Evolutionary conservation across 2,329 filamentous ascomycete species (phyloP), one percentile per base, ranked within the genome.

Genomic region (Hypoxylon sp.): DNA sequence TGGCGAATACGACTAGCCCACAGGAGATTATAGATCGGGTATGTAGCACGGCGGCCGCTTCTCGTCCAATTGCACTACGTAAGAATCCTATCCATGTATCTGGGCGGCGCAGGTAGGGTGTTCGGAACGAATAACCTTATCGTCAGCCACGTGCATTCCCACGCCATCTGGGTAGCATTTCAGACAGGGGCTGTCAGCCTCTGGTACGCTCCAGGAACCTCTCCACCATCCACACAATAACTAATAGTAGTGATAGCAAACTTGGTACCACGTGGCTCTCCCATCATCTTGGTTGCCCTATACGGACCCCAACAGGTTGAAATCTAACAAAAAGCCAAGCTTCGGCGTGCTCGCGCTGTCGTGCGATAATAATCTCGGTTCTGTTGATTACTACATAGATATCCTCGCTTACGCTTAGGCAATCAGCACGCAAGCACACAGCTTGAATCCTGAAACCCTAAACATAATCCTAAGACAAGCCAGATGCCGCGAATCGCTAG

Each of bases 391-490:
- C 51, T 54, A 40, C 33, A 27, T 20, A 54, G 14, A 25, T n/a
- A 27, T 22, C 20, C 20, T 40, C 20, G 51, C 33, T 40, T 22
- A 8, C 14, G 33, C 31, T 54, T 40, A 54, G 33, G 20, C 33
- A 54, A 54, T 40, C 51, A 33, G 31, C 13, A 14, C 17, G 7
- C 31, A 40, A 22, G 31, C 8, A 54, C 20, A 31, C 33, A 17
- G 5, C 37, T 14, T 13, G 51, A 54, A 54, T 54, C 51, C 51
- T 54, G 17, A 54, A 54, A 40, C 51, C 20, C 13, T 10, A 37
- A n/a, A 40, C 33, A n/a, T 7, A 5, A 40, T 40, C 20, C 51
- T 54, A n/a, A 14, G 20, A 25, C 5, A 11, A 14, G 10, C 20
- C 3, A 13, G 13, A 40, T 40, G 33, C 33, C 20, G 33, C 51